A percentile compares a stretch with the other conserved stretches of the same genome.
phyloP scores from a whole-genome alignment of 768 basidiomycete genomes.

The Pisolithus marmoratus region DNA sequence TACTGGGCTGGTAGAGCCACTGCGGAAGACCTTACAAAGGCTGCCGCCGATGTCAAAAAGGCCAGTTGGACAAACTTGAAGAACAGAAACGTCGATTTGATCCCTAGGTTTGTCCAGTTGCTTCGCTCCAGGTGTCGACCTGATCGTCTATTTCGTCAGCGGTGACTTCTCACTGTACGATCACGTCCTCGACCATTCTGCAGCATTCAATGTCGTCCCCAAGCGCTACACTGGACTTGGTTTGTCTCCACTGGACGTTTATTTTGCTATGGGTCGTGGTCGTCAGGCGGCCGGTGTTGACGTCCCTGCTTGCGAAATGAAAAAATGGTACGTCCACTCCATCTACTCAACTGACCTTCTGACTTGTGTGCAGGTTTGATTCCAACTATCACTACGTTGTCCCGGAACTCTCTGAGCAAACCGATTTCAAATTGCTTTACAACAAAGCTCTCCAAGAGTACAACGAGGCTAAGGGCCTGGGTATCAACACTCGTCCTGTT shows the following conservation, averaged over 20 bases:
- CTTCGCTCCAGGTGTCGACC: slow-evolving; percentile 4
- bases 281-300: slow-evolving; percentile 93
- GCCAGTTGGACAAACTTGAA: slow-evolving; percentile 84
- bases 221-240: slow-evolving; percentile 86
- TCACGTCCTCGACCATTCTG: slow-evolving; percentile 96
- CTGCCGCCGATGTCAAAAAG: slow-evolving; percentile 83
- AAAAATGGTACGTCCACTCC: slow-evolving; percentile 78
- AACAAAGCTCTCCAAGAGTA: slow-evolving; percentile 95
- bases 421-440: slow-evolving; percentile 90
- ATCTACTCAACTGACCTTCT: background rate
- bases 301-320: slow-evolving; percentile 98
- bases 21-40: slow-evolving; percentile 83
- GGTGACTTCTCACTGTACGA: slow-evolving; percentile 99
- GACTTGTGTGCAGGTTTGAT: slow-evolving; percentile 66
- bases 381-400: slow-evolving; percentile 99
- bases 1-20: slow-evolving; percentile 95
- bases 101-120: slow-evolving; percentile 69
- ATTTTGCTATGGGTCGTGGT: slow-evolving; percentile 99
- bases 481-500: slow-evolving; percentile 90
- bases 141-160: slow-evolving; percentile 39
- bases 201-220: slow-evolving; percentile 94
- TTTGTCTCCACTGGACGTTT: slow-evolving; percentile 87
- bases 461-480: slow-evolving; percentile 88
- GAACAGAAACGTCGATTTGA: slow-evolving; percentile 76
- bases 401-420: slow-evolving; percentile 86